phyloP scores from a whole-genome alignment of 495 filamentous ascomycete genomes.

The Xylaria venustula region DNA sequence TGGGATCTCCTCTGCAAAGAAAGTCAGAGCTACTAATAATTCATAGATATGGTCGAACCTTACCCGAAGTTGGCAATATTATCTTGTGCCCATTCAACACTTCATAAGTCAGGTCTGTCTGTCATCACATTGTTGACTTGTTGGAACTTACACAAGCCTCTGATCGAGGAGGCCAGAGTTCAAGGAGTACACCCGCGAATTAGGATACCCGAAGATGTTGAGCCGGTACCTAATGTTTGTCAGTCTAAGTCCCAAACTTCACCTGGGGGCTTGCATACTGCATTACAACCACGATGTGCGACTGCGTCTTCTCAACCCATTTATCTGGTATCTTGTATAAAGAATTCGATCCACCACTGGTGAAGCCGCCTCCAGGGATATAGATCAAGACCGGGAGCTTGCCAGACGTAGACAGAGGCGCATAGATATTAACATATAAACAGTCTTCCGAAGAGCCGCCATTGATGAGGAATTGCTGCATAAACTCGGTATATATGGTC shows the following conservation, averaged over 20 bases:
- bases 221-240: slow-evolving; percentile 29
- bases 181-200: slow-evolving; percentile 24
- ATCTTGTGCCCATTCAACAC: slow-evolving; percentile 46
- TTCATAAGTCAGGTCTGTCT: neutral
- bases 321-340: slow-evolving; percentile 28
- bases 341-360: slow-evolving; percentile 15
- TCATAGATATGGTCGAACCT: slow-evolving; percentile 19
- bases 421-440: slow-evolving; percentile 38
- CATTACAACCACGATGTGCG: slow-evolving; percentile 29
- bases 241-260: neutral
- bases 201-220: slow-evolving; percentile 38
- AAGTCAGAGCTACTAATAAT: slow-evolving; percentile 61
- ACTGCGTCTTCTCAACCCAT: slow-evolving; percentile 37
- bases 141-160: slow-evolving; percentile 32
- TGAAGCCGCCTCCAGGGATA: slow-evolving; percentile 21
- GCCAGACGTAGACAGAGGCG: slow-evolving; percentile 29
- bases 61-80: slow-evolving; percentile 58
- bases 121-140: neutral
- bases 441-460: slow-evolving; percentile 34
- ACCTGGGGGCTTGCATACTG: slow-evolving; percentile 14
- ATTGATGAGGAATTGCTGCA: slow-evolving; percentile 15
- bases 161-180: slow-evolving; percentile 58
- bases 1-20: slow-evolving; percentile 66
- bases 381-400: slow-evolving; percentile 34
- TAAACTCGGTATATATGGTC: slow-evolving; percentile 15